Evolutionary conservation across 352 stramenopile genomes (phyloP).

Genomic region (Phytophthora lateralis): DNA sequence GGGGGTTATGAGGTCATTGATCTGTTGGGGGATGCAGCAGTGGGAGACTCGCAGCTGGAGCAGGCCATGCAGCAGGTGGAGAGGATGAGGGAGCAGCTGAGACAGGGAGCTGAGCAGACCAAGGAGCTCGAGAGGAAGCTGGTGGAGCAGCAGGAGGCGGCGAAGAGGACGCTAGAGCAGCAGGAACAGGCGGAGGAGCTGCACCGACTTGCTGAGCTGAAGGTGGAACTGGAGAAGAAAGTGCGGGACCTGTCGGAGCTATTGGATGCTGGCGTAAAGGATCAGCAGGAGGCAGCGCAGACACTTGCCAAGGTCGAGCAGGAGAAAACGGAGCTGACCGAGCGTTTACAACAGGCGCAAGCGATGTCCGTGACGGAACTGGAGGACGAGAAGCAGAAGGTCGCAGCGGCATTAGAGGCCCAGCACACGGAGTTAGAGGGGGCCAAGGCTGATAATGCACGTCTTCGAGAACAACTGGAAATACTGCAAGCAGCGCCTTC

Average conservation of each 20-base stretch:
- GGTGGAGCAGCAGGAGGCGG: slow-evolving; percentile 19
- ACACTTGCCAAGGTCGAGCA: slow-evolving; percentile 19
- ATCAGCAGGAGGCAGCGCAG: slow-evolving; percentile 13
- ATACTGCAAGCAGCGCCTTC: slow-evolving; percentile 4
- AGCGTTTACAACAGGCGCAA: slow-evolving; percentile 24
- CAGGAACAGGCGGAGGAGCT: slow-evolving; percentile 37
- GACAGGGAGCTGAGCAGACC: slow-evolving; percentile 38
- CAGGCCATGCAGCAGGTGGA: slow-evolving; percentile 49
- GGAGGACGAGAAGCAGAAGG: slow-evolving; percentile 16
- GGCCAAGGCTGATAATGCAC: slow-evolving; percentile 12
- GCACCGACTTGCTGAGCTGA: slow-evolving; percentile 22
- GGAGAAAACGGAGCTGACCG: slow-evolving; percentile 21
- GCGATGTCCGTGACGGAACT: background rate
- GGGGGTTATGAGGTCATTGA: slow-evolving; percentile 64
- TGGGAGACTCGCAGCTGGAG: slow-evolving; percentile 41
- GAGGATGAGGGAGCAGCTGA: slow-evolving; percentile 46
- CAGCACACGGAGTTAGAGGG: slow-evolving; percentile 14
- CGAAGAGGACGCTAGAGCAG: slow-evolving; percentile 8
- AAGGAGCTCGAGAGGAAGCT: slow-evolving; percentile 36
- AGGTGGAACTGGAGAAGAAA: slow-evolving; percentile 29
- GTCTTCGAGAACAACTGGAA: slow-evolving; percentile 20
- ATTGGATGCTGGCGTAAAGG: slow-evolving; percentile 20
- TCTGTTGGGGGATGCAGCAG: slow-evolving; percentile 37
- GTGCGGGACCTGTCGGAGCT: slow-evolving; percentile 27
- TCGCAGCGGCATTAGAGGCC: slow-evolving; percentile 6